Percentiles rank a stretch among this genome's conserved stretches.
Conservation (phyloP, 2,329 filamentous ascomycete species). For the Colletotrichum orbiculare region DNA sequence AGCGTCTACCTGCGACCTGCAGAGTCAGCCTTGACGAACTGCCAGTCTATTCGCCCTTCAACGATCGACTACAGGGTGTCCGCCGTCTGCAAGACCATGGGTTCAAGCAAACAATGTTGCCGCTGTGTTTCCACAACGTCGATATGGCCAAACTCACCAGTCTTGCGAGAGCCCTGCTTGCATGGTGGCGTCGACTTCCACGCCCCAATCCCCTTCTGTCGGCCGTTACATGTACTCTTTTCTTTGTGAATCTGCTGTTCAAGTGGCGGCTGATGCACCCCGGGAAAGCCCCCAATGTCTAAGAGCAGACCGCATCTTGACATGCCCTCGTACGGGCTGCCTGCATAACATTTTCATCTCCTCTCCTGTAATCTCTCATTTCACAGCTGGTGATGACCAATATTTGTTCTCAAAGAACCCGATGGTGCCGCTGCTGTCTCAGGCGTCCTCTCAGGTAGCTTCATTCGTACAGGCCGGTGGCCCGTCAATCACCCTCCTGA, state of each 20-base stretch:
- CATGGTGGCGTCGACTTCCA: conserved; percentile 20
- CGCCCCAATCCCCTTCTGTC: background rate
- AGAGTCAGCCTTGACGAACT: conserved; percentile 21
- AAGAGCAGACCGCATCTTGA: background rate
- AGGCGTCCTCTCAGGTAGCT: background rate
- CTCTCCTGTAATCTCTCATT: background rate
- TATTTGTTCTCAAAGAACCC: conserved; percentile 1
- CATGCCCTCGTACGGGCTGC: background rate
- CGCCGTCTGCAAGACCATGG: conserved; percentile 19
- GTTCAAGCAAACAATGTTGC: conserved; percentile 5
- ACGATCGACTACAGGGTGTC: background rate
- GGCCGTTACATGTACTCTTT: background rate
- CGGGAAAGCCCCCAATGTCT: conserved; percentile 8
- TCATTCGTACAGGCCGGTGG: background rate
- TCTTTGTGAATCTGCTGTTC: background rate
- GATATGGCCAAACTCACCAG: no score
- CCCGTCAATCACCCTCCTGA: conserved; percentile 5
- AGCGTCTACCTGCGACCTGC: conserved; percentile 9
- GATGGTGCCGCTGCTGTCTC: conserved; percentile 16
- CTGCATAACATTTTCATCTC: background rate
- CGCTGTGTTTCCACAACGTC: background rate
- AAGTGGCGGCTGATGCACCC: conserved; percentile 1
- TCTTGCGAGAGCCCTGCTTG: conserved; percentile 30
- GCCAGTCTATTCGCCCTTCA: conserved; percentile 1
- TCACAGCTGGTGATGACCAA: background rate